Base-by-base conservation (phyloP, 768 basidiomycete genomes). In the Boletus subparvulus region DNA sequence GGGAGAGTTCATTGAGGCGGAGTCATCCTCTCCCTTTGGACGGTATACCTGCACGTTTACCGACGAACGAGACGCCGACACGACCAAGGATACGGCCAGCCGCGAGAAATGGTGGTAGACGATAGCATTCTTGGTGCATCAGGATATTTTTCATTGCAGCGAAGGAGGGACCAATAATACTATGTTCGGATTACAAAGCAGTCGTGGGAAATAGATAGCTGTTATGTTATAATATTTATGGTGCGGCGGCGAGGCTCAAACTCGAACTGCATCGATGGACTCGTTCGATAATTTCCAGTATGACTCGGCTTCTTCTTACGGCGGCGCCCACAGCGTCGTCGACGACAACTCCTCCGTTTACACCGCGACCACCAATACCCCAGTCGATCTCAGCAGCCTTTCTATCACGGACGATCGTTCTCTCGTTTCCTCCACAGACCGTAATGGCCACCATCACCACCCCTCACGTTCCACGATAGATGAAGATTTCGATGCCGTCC, bases 401-500 rank as follows among this genome's bases (percentile, higher is more conserved):
- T 83, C 90, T 21, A 77, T 90, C 52, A 77, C 79, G n/a, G 87
- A 89, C 69, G 86, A 78, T 70, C 74, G 81, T 59, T 80, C 80
- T 53, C 67, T 75, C 45, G 72, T 74, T 44, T 69, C 75, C 35
- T 69, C 73, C 10, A 70, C 72, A 35, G 79, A 77, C 32, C 76
- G 74, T 60, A 68, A 69, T 39, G 74, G 72, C 50, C 74, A 75
- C 48, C 70, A 73, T 30, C 69, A 74, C 52, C 59, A 64, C 70
- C 65, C 54, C 68, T 73, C 50, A 58, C 71, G 68, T 28, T 69
- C 72, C 9, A 64, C 62, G 33, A 69, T 87, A 46, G 89, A 92
- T 55, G 93, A 94, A 52, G 94, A 96, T 67, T 92, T 94, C 61
- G 92, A 95, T 70, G 88, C 84, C 8, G 90, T 93, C 44, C 76